Evolutionary conservation across 2,329 filamentous ascomycete species (phyloP).

Genomic region (Paracoccidioides brasiliensis): DNA sequence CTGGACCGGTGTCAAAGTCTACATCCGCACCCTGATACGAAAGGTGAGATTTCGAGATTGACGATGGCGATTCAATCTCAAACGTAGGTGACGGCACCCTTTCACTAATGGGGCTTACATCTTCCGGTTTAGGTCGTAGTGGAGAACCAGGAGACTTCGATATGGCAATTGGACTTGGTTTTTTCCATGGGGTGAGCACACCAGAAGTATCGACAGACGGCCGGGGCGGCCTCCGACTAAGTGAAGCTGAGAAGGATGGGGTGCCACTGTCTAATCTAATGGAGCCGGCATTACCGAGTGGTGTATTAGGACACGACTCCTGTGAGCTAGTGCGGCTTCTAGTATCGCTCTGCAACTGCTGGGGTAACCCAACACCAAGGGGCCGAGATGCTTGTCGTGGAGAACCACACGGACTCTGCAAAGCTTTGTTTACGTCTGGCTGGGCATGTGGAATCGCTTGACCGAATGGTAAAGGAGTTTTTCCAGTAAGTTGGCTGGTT

Average conservation of each 20-base stretch:
- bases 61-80: slow-evolving; percentile 8
- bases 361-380: not conserved
- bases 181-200: slow-evolving; percentile 33
- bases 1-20: not conserved
- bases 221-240: slow-evolving; percentile 19
- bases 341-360: not conserved
- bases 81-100: slow-evolving; percentile 24
- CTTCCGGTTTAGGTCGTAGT: slow-evolving; percentile 27
- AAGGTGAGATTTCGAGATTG: not conserved
- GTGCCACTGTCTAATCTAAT: not conserved
- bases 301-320: not conserved
- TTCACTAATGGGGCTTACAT: slow-evolving; percentile 36
- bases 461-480: slow-evolving; percentile 4
- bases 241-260: slow-evolving; percentile 7
- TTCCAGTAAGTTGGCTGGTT: slow-evolving; percentile 2
- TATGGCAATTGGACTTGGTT: slow-evolving; percentile 21
- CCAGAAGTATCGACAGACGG: slow-evolving; percentile 28
- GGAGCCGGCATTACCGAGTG: not conserved
- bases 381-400: not conserved
- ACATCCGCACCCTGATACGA: not conserved
- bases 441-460: slow-evolving; percentile 9
- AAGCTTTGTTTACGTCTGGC: not conserved
- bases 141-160: slow-evolving; percentile 28
- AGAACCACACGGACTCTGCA: slow-evolving; percentile 4
- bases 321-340: not conserved